Base-by-base conservation (phyloP, 805 yeast species). In the Sungouiella blattae region DNA sequence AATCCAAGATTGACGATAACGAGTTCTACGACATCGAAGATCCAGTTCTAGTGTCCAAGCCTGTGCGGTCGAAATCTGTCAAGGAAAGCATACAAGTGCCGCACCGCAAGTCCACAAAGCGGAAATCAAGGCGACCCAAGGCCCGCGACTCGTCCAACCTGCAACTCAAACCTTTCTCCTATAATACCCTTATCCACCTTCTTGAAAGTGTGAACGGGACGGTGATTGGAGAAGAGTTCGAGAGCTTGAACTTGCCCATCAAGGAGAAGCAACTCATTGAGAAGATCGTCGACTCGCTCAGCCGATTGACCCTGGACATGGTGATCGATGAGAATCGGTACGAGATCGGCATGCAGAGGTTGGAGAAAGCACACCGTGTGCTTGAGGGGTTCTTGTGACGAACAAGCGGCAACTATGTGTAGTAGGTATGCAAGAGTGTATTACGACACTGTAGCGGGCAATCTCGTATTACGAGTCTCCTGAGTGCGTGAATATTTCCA, bases 231-330 rank as follows among this genome's bases (percentile, higher is more conserved):
- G 79, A 75, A 49, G 93, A 87, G 47, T 85, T 88, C 53, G 77
- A 80, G 27, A 77, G 77, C 34, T 61, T 89, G 39, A 84, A 83
- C 25, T 69, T 88, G 44, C 88, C 91, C 7, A 62, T 72, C 0
- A 82, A 81, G 40, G 96, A 88, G 52, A 83, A 84, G 46, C 81
- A 77, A 49, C 68, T 89, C 26, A 67, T 91, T 28, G 97, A 91
- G 52, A 80, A 87, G 58, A 78, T 91, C 32, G 84, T 91, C 3
- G 95, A 88, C 51, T 80, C 94, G 2, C 67, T 91, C 30, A 81
- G 93, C 26, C 72, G 93, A 49, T 71, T 93, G 39, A 87, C 95
- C 3, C 87, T 89, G 35, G 96, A 88, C 53, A 87, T 93, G 86
- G 83, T 88, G 35, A 56, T 86, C 37, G 96, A 91, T 57, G 87